A percentile compares a stretch with the other conserved stretches of the same genome.
These are phyloP conservation scores for Cadophora gregata DNA, from an alignment of 2,329 filamentous ascomycete genomes.

Conservation along the genomic window DNA sequence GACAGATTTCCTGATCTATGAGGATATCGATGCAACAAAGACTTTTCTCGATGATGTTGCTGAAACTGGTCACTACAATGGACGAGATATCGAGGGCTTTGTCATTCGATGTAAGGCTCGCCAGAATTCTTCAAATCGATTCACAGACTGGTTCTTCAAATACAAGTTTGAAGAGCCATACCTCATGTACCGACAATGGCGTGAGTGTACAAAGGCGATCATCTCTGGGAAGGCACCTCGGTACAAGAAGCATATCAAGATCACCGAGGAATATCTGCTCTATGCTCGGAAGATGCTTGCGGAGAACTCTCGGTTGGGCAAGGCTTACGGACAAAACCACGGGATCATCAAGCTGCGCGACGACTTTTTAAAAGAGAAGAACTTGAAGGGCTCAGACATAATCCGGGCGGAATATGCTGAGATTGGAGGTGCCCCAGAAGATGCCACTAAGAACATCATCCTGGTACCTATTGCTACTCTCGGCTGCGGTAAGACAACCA, in stretches of 20 bases:
- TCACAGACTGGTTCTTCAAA: conserved; percentile 99
- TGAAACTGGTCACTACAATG: conserved; percentile 87
- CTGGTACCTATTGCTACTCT: conserved; percentile 93
- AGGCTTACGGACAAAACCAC: conserved; percentile 83
- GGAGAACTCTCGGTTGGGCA: conserved; percentile 68
- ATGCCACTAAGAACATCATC: conserved; percentile 72
- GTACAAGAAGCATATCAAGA: conserved; percentile 84
- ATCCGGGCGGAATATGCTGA: conserved; percentile 73
- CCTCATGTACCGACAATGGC: conserved; percentile 98
- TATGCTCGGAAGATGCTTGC: conserved; percentile 80
- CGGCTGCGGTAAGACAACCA: conserved; percentile 95
- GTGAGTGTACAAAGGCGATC: conserved; percentile 91
- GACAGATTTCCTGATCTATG: conserved; percentile 78
- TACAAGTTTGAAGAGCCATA: conserved; percentile 99
- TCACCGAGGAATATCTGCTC: conserved; percentile 88
- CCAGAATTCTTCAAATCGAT: conserved; percentile 59
- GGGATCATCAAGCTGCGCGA: conserved; percentile 92
- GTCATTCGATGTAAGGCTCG: conserved; percentile 84
- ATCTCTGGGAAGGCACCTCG: conserved; percentile 77
- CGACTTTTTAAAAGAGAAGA: conserved; percentile 83
- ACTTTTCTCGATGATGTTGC: conserved; percentile 83
- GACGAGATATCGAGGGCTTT: conserved; percentile 94
- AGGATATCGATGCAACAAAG: conserved; percentile 77
- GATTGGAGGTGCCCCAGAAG: conserved; percentile 54
- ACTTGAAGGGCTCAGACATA: conserved; percentile 87